Evolutionary conservation across 192 early-diverging fungal genomes (phyloP).

Genomic region (Rhizoclosmatium globosum): DNA sequence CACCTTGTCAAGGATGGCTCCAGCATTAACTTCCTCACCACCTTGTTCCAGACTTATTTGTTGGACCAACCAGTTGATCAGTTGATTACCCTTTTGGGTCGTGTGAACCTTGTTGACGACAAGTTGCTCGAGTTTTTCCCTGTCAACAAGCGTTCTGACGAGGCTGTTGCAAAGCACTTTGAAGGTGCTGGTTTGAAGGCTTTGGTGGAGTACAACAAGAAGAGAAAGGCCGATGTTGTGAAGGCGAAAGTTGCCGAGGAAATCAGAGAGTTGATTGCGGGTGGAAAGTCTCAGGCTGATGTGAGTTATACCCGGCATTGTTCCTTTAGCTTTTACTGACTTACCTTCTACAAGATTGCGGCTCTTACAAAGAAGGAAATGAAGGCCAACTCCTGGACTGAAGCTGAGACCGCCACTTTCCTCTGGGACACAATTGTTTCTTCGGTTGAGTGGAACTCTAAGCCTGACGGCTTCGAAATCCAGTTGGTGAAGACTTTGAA

Average conservation of each 20-base stretch:
- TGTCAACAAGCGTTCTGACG: constrained; percentile 86
- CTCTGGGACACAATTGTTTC: constrained; percentile 85
- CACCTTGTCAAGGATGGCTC: constrained; percentile 93
- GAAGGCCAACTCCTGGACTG: constrained; percentile 75
- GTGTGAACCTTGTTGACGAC: constrained; percentile 71
- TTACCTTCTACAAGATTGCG: constrained; percentile 57
- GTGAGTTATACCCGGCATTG: constrained; percentile 44
- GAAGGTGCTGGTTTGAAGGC: constrained; percentile 91
- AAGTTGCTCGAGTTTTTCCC: constrained; percentile 92
- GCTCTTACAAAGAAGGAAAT: constrained; percentile 71
- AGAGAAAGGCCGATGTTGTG: constrained; percentile 73
- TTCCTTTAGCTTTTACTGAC: background rate
- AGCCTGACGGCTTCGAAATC: constrained; percentile 85
- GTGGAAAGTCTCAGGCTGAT: constrained; percentile 61
- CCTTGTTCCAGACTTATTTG: constrained; percentile 82
- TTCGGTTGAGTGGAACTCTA: constrained; percentile 80
- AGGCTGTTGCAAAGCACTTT: constrained; percentile 90
- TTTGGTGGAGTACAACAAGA: constrained; percentile 82
- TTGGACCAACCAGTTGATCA: constrained; percentile 79
- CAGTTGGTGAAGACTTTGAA: constrained; percentile 58
- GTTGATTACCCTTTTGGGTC: constrained; percentile 73
- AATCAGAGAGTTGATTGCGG: constrained; percentile 69
- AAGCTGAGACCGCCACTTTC: constrained; percentile 77
- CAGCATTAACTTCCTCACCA: constrained; percentile 83
- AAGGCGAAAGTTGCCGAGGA: constrained; percentile 45